Evolutionary conservation across 208 protist genomes (phyloP).

Genomic region (Leishmania aethiopica): DNA sequence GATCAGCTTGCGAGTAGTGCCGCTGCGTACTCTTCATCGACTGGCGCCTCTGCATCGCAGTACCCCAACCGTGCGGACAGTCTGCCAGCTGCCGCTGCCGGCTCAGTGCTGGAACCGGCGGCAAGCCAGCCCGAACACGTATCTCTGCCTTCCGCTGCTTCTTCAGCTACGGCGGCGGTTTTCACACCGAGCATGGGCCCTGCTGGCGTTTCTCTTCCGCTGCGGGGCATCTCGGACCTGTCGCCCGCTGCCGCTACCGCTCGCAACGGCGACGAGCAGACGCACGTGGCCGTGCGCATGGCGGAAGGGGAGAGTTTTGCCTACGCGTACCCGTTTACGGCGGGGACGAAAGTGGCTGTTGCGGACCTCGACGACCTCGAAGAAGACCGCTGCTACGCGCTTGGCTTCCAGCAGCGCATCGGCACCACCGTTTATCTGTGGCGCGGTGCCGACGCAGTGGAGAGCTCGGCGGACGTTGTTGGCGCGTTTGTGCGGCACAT

Average conservation of each 20-base stretch:
- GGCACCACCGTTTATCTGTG: slow-evolving; percentile 53
- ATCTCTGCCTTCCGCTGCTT: neutral
- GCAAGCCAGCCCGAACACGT: neutral
- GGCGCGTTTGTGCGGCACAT: slow-evolving; percentile 19
- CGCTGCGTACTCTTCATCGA: neutral
- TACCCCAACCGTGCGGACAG: neutral
- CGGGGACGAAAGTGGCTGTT: slow-evolving; percentile 25
- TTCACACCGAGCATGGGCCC: neutral
- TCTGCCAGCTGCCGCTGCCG: neutral
- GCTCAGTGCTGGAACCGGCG: neutral
- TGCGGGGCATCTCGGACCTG: neutral
- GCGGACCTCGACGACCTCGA: slow-evolving; percentile 62
- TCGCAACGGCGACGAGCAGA: neutral
- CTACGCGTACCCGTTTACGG: slow-evolving; percentile 54
- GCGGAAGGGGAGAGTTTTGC: slow-evolving; percentile 30
- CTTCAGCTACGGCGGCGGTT: neutral
- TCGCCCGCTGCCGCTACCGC: neutral
- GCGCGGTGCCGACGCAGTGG: slow-evolving; percentile 38
- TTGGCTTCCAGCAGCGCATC: slow-evolving; percentile 42
- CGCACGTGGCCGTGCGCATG: neutral
- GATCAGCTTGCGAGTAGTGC: neutral
- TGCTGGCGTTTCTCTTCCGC: neutral
- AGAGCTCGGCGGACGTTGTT: slow-evolving; percentile 33
- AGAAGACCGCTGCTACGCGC: slow-evolving; percentile 49
- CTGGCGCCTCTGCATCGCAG: neutral